Evolutionary conservation across 495 filamentous ascomycete genomes (phyloP), one percentile per base, ranked within the genome.

Genomic region (Xylaria telfairii): DNA sequence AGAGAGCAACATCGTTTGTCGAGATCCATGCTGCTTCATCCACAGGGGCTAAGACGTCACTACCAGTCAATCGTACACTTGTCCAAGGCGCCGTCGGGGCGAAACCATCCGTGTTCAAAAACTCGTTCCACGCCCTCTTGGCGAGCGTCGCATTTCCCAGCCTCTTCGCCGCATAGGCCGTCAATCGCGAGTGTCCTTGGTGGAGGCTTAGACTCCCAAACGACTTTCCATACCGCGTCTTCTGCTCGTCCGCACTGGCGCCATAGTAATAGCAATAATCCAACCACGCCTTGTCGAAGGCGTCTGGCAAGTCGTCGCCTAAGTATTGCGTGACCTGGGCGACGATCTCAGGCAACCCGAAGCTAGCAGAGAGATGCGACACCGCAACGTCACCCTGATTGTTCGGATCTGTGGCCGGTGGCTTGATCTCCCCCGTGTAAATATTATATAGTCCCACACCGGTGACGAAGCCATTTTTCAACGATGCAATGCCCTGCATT

Each of bases 391-490:
- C 67, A 34, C 82, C 83, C n/a, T 65, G 67, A 61, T 84, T 86
- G 3, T 78, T 47, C 1, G 80, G 78, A 67, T 86, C 84, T 0
- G 74, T 74, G 0, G 80, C 78, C 0, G 84, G 83, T 30, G 84
- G 83, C 0, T 73, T 65, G 41, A 85, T 72, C 5, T 71, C 77
- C 1, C 82, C 80, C n/a, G 78, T 84, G 30, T 75, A 51, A 34
- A 79, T 76, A 47, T 82, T 76, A 73, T 85, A 87, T 4, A 84
- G 75, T 0, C 79, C 84, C 2, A 78, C 72, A 4, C 83, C 83
- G 0, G 83, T 87, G 3, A 85, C 83, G 67, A 87, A 85, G 7
- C 83, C 83, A 61, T 83, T 81, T 49, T 76, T 83, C 10, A 87
- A 71, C 32, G 75, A 75, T 15, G 78, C 78, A 34, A 84, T 84